Percentiles rank a stretch among this genome's conserved stretches.
Conservation (phyloP, 2,329 filamentous ascomycete genomes). For the Claviceps sp. region DNA sequence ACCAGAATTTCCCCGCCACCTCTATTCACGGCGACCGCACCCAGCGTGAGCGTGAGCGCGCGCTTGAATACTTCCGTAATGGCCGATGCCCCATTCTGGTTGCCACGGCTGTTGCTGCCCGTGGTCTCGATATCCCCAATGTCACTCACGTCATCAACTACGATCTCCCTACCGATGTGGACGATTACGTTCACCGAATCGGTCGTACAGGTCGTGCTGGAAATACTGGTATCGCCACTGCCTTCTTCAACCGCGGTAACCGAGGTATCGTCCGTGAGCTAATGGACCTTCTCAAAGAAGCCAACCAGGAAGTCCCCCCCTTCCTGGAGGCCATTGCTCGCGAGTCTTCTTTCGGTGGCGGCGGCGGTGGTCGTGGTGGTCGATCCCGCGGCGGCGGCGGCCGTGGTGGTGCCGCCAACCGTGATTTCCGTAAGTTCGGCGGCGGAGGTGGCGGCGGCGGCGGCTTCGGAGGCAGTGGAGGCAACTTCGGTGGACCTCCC, state of each 20-base stretch:
- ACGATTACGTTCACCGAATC: slow-evolving; percentile 98
- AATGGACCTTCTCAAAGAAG: slow-evolving; percentile 95
- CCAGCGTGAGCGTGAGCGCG: slow-evolving; percentile 96
- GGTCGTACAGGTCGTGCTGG: slow-evolving; percentile 99
- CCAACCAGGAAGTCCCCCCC: slow-evolving; percentile 86
- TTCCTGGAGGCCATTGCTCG: slow-evolving; percentile 97
- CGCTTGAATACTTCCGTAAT: slow-evolving; percentile 93
- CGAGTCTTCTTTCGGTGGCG: slow-evolving; percentile 74
- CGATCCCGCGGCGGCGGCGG: slow-evolving; percentile 36
- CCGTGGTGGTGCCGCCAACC: slow-evolving; percentile 59
- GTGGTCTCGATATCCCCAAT: slow-evolving; percentile 86
- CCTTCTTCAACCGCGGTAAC: slow-evolving; percentile 99
- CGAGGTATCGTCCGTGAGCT: slow-evolving; percentile 94
- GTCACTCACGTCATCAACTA: slow-evolving; percentile 98
- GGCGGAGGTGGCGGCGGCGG: slow-evolving; percentile 36
- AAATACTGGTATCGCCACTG: slow-evolving; percentile 95
- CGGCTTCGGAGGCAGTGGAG: slow-evolving; percentile 26
- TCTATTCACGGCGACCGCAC: slow-evolving; percentile 98
- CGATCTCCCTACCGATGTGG: slow-evolving; percentile 95
- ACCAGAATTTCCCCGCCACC: slow-evolving; percentile 94
- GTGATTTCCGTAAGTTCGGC: slow-evolving; percentile 78
- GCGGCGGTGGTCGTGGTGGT: slow-evolving; percentile 40
- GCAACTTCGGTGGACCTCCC: slow-evolving; percentile 16
- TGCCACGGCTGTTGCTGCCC: slow-evolving; percentile 88
- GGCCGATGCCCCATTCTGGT: slow-evolving; percentile 92